Evolutionary conservation across 441 rosid genomes (phyloP).

Genomic region (Daphne laureola): DNA sequence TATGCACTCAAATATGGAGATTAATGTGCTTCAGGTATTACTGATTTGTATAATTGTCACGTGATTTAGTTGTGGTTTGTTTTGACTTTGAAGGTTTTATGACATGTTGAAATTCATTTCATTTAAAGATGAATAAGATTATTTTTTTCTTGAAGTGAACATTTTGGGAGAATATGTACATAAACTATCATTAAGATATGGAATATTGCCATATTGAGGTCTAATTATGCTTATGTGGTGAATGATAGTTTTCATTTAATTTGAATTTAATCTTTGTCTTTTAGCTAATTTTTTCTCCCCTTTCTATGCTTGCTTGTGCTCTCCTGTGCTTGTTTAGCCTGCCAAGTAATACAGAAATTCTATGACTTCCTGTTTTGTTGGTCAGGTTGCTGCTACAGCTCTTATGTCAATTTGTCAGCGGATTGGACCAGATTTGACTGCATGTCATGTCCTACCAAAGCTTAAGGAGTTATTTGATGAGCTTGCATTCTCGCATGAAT

Average conservation of each 20-base stretch:
- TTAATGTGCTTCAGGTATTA: constrained; percentile 73
- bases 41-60: constrained; percentile 6
- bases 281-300: constrained; percentile 6
- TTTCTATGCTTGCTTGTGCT: background rate
- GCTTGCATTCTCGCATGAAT: constrained; percentile 88
- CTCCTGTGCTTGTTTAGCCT: constrained; percentile 5
- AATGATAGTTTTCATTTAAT: constrained; percentile 3
- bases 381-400: constrained; percentile 75
- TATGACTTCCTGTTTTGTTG: constrained; percentile 15
- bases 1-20: constrained; percentile 62
- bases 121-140: no score
- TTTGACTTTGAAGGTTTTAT: constrained; percentile 2
- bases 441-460: constrained; percentile 80
- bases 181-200: background rate
- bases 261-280: constrained; percentile 6
- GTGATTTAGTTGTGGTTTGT: constrained; percentile 8
- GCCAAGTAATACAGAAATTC: constrained; percentile 8
- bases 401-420: constrained; percentile 75
- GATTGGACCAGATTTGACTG: constrained; percentile 88
- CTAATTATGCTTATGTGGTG: no score
- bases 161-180: no score
- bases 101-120: no score
- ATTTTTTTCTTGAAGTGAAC: no score
- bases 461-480: constrained; percentile 87
- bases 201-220: no score